Conservation (phyloP, 306 rosid genomes). For the Prunus persica region Prunus_persica_NCBIv2 NC_034012.1:3350001-3350500, state of each 20-base stretch:
- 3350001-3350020: conserved; percentile 71
- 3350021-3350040: conserved; percentile 58
- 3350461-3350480: conserved; percentile 7
- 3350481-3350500: conserved; percentile 3
- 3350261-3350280: neutral
- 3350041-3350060: conserved; percentile 65
- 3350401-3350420: conserved; percentile 1
- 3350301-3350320: conserved; percentile 9
- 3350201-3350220: neutral
- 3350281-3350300: neutral
- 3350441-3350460: neutral
- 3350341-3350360: conserved; percentile 17
- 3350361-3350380: conserved; percentile 3
- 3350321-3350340: neutral
- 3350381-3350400: neutral
- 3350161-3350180: conserved; percentile 53
- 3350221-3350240: neutral
- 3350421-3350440: neutral
- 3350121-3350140: conserved; percentile 57
- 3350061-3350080: conserved; percentile 48
- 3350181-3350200: conserved; percentile 3
- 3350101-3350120: conserved; percentile 31
- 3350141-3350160: conserved; percentile 58
- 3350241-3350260: neutral
- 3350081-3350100: conserved; percentile 50